phyloP scores from a whole-genome alignment of 768 basidiomycete genomes.

The Lyophyllum decastes region DNA sequence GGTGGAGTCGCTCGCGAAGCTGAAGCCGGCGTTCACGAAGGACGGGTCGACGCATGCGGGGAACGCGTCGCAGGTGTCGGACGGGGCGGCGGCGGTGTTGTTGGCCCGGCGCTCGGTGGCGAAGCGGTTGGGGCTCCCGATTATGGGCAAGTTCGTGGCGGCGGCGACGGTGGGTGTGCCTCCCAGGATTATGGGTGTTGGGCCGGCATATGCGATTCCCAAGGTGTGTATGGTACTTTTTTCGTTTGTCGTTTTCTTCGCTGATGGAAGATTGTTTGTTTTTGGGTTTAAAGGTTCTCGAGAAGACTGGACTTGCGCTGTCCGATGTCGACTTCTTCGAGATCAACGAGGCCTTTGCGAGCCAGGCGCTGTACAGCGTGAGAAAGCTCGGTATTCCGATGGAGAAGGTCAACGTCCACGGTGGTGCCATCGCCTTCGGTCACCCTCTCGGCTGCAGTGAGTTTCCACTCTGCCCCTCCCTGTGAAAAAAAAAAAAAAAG shows the following conservation, averaged over 20 bases:
- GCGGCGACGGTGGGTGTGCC: constrained; percentile 80
- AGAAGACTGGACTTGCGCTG: constrained; percentile 61
- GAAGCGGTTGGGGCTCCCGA: constrained; percentile 75
- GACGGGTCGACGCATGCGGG: constrained; percentile 78
- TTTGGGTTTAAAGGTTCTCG: constrained; percentile 43
- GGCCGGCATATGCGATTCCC: constrained; percentile 89
- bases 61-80: constrained; percentile 89
- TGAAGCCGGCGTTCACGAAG: constrained; percentile 82
- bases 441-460: constrained; percentile 69
- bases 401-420: constrained; percentile 83
- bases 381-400: constrained; percentile 69
- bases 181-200: constrained; percentile 90
- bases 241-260: not conserved
- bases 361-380: constrained; percentile 76
- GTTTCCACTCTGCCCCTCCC: no score
- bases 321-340: constrained; percentile 89
- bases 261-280: not conserved
- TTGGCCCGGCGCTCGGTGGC: constrained; percentile 81
- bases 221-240: constrained; percentile 26
- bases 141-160: constrained; percentile 78
- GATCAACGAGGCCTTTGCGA: constrained; percentile 92
- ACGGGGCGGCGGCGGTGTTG: constrained; percentile 90
- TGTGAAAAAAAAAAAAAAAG: no score
- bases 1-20: constrained; percentile 70
- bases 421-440: constrained; percentile 89